Evolutionary conservation across 2,329 filamentous ascomycete genomes (phyloP).

Genomic region (Aspergillus sp.): DNA sequence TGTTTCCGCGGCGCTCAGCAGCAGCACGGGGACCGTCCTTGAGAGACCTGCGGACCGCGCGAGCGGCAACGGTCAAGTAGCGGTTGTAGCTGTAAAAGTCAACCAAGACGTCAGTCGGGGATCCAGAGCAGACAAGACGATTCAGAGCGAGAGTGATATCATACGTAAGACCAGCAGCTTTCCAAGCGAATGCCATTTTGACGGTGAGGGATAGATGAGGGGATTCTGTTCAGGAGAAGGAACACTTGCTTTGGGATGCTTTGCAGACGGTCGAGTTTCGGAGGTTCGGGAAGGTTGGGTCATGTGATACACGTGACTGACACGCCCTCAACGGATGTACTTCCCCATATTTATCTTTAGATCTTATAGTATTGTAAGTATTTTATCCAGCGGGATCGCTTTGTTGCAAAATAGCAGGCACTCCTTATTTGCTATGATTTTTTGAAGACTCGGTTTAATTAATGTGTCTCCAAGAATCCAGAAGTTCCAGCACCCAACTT

Average conservation of each 20-base stretch:
- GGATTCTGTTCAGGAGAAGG: constrained; percentile 33
- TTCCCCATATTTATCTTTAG: no score
- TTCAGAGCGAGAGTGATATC: constrained; percentile 41
- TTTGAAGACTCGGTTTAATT: no score
- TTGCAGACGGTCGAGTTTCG: constrained; percentile 39
- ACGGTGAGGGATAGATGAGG: constrained; percentile 32
- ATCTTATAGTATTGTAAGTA: no score
- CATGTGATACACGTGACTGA: constrained; percentile 33
- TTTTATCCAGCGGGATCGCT: no score
- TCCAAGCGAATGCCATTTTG: constrained; percentile 98
- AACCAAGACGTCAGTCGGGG: constrained; percentile 24
- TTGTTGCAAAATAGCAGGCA: no score
- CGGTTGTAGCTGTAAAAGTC: constrained; percentile 85
- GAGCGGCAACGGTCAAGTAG: constrained; percentile 93
- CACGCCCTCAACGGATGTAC: no score
- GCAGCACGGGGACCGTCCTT: constrained; percentile 89
- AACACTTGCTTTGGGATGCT: constrained; percentile 31
- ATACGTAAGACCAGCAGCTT: constrained; percentile 95
- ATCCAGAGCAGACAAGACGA: constrained; percentile 4
- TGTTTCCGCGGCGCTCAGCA: constrained; percentile 87
- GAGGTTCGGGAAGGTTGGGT: constrained; percentile 35
- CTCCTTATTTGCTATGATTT: no score
- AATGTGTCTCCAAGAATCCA: no score
- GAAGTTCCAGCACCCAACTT: no score
- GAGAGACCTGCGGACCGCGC: constrained; percentile 91